Conservation (phyloP, 2,329 filamentous ascomycete genomes). For the Exophiala oligosperma region DNA sequence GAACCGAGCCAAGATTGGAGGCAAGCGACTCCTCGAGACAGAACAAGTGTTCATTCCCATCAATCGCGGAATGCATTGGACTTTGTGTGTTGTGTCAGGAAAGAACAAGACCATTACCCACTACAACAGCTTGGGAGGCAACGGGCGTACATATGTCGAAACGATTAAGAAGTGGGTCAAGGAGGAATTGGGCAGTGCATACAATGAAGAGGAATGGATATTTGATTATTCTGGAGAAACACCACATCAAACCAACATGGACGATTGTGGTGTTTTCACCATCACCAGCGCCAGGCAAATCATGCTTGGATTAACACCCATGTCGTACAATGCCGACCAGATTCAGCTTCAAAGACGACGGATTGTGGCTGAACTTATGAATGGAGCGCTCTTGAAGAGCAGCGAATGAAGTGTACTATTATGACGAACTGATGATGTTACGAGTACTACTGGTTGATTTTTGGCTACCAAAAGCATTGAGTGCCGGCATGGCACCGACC, state of each 20-base stretch:
- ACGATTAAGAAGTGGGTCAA: slow-evolving; percentile 44
- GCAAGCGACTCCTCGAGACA: slow-evolving; percentile 43
- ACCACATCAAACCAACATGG: slow-evolving; percentile 48
- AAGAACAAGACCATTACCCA: slow-evolving; percentile 45
- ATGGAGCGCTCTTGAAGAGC: slow-evolving; percentile 39
- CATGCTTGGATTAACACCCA: slow-evolving; percentile 42
- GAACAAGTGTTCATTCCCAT: slow-evolving; percentile 51
- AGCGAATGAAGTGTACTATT: slow-evolving; percentile 3
- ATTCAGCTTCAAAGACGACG: slow-evolving; percentile 44
- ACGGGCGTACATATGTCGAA: slow-evolving; percentile 35
- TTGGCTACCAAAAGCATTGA: no score
- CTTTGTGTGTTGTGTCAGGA: slow-evolving; percentile 48
- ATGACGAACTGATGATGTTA: not conserved
- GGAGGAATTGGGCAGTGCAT: slow-evolving; percentile 42
- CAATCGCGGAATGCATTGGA: slow-evolving; percentile 50
- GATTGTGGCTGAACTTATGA: slow-evolving; percentile 47
- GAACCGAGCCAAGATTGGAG: slow-evolving; percentile 48
- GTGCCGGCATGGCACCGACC: no score
- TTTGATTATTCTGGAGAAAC: slow-evolving; percentile 30
- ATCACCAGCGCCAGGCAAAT: slow-evolving; percentile 51
- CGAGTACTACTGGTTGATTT: not conserved
- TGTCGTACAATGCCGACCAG: slow-evolving; percentile 41
- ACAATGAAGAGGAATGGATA: slow-evolving; percentile 47
- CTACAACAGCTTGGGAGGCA: slow-evolving; percentile 47
- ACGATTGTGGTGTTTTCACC: slow-evolving; percentile 53